Evolutionary conservation across 495 filamentous ascomycete species (phyloP).

Genomic region (Pyronema omphalodes): DNA sequence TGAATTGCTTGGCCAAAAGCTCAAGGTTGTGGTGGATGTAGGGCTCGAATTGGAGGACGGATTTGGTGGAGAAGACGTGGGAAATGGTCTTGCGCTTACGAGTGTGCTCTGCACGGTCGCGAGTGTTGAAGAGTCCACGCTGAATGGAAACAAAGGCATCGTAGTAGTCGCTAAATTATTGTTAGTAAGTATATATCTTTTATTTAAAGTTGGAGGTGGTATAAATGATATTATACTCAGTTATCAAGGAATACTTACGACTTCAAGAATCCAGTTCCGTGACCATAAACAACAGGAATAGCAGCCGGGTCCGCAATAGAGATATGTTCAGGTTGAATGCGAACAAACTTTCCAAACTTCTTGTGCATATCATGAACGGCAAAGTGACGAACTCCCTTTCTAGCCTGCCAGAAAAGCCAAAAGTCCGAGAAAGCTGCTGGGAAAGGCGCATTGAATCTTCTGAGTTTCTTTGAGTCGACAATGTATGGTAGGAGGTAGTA

Average conservation of each 20-base stretch:
- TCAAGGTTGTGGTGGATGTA: constrained; percentile 72
- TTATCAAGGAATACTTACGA: not conserved
- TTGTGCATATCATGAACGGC: constrained; percentile 26
- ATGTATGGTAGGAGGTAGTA: constrained; percentile 4
- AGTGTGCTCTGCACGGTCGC: constrained; percentile 63
- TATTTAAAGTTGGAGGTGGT: too few relatives aligned
- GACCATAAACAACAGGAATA: constrained; percentile 27
- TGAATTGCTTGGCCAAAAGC: constrained; percentile 56
- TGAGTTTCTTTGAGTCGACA: not conserved
- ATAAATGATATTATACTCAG: not conserved
- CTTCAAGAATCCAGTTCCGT: constrained; percentile 1
- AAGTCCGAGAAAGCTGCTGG: constrained; percentile 25
- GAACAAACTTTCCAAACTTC: constrained; percentile 31
- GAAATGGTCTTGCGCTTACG: constrained; percentile 80
- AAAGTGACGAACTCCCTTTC: constrained; percentile 25
- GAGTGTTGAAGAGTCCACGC: constrained; percentile 78
- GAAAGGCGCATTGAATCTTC: constrained; percentile 25
- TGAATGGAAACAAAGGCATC: constrained; percentile 80
- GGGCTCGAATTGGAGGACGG: constrained; percentile 68
- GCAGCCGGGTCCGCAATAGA: constrained; percentile 27
- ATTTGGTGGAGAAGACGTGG: constrained; percentile 73
- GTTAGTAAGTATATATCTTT: too few relatives aligned
- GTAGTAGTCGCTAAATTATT: constrained; percentile 47
- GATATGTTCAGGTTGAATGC: constrained; percentile 28
- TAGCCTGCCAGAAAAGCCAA: constrained; percentile 26